Evolutionary conservation across 225 moss, liverwort and hornwort species (phyloP).

Genomic region (Takakia lepidozioides): DNA sequence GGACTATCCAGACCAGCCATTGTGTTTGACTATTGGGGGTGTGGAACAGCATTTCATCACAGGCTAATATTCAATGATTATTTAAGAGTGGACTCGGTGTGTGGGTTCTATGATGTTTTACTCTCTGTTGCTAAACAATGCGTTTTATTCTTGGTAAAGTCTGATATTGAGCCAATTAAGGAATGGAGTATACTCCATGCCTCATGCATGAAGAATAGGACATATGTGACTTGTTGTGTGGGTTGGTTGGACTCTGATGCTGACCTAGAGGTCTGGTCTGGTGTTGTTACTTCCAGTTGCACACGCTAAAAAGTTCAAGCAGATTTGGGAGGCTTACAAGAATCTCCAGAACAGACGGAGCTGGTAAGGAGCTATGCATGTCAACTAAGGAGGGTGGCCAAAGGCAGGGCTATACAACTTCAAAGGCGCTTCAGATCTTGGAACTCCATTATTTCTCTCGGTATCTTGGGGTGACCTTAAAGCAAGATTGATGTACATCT

Average conservation of each 20-base stretch:
- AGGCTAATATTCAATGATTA: too few relatives aligned
- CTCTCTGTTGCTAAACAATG: background rate
- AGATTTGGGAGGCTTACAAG: conserved; percentile 95
- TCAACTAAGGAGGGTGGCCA: too few relatives aligned
- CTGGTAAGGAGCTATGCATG: conserved; percentile 36
- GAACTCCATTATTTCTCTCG: too few relatives aligned
- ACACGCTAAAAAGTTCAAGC: conserved; percentile 53
- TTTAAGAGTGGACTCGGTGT: too few relatives aligned
- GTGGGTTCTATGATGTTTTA: background rate
- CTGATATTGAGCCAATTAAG: background rate
- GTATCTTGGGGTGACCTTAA: too few relatives aligned
- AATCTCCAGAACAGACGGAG: conserved; percentile 91
- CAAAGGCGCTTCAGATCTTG: too few relatives aligned
- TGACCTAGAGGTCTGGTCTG: conserved; percentile 5
- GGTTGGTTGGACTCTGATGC: background rate
- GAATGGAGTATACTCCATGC: background rate
- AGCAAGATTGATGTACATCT: too few relatives aligned
- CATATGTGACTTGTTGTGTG: too few relatives aligned
- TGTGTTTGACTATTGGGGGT: too few relatives aligned
- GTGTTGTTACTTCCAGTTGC: conserved; percentile 20
- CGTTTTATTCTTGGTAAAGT: background rate
- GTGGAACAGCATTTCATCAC: too few relatives aligned
- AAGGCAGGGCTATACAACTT: too few relatives aligned
- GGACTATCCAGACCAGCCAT: too few relatives aligned
- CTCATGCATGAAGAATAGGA: background rate